Base-by-base conservation (phyloP, 257 asterid species). In the Striga asiatica region DNA sequence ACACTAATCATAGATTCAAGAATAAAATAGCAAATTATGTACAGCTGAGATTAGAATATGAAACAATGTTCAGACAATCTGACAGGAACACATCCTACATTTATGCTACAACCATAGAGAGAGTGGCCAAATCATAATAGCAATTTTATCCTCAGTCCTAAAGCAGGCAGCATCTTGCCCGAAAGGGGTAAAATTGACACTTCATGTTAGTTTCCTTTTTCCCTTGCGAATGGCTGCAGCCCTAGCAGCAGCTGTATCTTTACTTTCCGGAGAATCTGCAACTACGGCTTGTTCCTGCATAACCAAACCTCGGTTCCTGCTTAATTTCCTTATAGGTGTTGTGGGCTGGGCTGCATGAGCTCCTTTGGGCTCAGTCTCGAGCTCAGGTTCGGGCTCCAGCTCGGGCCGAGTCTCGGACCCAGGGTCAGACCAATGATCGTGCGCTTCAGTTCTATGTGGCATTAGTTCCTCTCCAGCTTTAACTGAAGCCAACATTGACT, bases 281-380 rank as follows among this genome's bases (percentile, higher is more conserved):
- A 80, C 98, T 2, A 89, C 74, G 9, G 72, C 19, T 70, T 73
- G 95, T 74, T 92, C 95, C 59, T 79, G 98, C 74, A 79, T 71
- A 67, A 92, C 93, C 71, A 82, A 70, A 22, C 97, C 97, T 54
- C 97, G 80, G 58, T 92, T 87, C 67, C 98, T 81, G 61, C 81
- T 70, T 13, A 87, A 55, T 72, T 92, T 92, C 74, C 95, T 82
- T 75, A 92, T 88, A 6, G 97, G 98, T 3, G 95, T 87, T 20
- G 89, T 68, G 16, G 91, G 79, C 11, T 34, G 29, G 22, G 77
- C 32, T 20, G 62, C 73, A 69, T 70, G 75, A 47, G 66, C 60
- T 60, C 61, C 84, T 70, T 66, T 73, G 1, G 47, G 16, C 20
- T 62, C 68, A 20, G 61, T 46, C 48, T 65, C 67, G 16, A 53